Conservation (phyloP, 176 grass and related monocot genomes). For the Oryza glumipatula region DNA sequence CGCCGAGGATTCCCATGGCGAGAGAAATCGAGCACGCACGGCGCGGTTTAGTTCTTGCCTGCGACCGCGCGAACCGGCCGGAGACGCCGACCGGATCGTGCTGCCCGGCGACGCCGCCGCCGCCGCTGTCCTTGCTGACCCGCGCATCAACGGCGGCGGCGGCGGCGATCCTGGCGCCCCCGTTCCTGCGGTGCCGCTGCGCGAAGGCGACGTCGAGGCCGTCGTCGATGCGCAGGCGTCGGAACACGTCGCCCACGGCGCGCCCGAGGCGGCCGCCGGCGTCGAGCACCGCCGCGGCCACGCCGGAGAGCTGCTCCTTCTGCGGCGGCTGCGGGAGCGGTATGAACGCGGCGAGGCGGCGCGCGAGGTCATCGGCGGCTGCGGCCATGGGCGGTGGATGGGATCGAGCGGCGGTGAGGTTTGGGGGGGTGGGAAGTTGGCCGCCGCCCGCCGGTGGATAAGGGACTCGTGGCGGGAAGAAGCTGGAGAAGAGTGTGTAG, state of each 20-base stretch:
- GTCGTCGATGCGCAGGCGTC: slow-evolving; percentile 52
- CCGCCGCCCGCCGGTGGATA: slow-evolving; percentile 44
- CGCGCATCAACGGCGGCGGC: neutral
- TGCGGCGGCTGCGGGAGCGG: slow-evolving; percentile 29
- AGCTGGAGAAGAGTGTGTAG: neutral
- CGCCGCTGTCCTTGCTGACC: neutral
- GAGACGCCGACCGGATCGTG: slow-evolving; percentile 3
- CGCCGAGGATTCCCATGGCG: too few relatives aligned
- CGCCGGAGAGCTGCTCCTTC: slow-evolving; percentile 50
- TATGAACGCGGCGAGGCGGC: slow-evolving; percentile 36
- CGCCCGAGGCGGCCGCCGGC: slow-evolving; percentile 51
- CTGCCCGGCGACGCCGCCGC: neutral
- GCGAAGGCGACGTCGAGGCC: slow-evolving; percentile 7
- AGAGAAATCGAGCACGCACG: too few relatives aligned
- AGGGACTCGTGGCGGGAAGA: slow-evolving; percentile 57
- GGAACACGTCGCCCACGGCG: slow-evolving; percentile 55
- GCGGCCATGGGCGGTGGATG: slow-evolving; percentile 16
- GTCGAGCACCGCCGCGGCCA: slow-evolving; percentile 53
- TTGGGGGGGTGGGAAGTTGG: slow-evolving; percentile 13
- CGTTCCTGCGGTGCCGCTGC: too few relatives aligned
- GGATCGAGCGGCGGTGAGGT: neutral
- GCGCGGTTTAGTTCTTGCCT: too few relatives aligned
- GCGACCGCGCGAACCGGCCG: slow-evolving; percentile 42
- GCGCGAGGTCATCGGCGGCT: slow-evolving; percentile 31
- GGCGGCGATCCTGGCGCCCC: neutral